Evolutionary conservation across 2,329 filamentous ascomycete genomes (phyloP), one percentile per base, ranked within the genome.

Genomic region (Phaeosphaeriaceae sp.): DNA sequence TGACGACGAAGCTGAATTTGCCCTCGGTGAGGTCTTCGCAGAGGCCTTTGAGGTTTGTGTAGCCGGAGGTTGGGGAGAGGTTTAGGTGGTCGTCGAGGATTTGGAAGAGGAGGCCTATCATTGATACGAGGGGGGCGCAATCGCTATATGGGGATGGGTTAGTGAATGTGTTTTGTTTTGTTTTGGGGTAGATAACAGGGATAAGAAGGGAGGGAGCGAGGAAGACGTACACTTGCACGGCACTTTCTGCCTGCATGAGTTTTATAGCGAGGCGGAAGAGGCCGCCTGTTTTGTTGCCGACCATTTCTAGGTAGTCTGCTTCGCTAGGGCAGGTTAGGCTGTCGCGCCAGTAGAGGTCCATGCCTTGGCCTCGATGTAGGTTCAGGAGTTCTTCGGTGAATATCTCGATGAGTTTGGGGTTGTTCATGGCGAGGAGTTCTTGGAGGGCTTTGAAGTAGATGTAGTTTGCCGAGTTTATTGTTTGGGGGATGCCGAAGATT

Each of bases 1-100:
- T 96, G 65, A 97, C 87, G 33, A 92, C 92, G 71, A 97, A 97
- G 20, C 88, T 93, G 78, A 97, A 97, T 80, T 97, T 97, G 56
- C 93, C 93, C 77, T 97, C 94, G 1, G 92, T 97, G 63, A 97
- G 77, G 74, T 97, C 94, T 77, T 97, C 93, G 74, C 90, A 96
- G 61, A 96, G 83, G 41, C 93, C 94, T 78, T 97, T 97, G 74
- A 96, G 93, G 57, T 88, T 80, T 30, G 86, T 87, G 79, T 97
- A 97, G 66, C 66, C 72, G 2, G 73, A 66, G 21, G 69, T 70
- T 33, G 77, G 70, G 44, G 73, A 74, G 35, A 99, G 85, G 72
- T 97, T 97, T 73, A 92, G 86, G 77, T 96, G 96, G 81, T 99
- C 94, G 77, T 93, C 90, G 63, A 89, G 85, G 75, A 96, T 94